Evolutionary conservation across 768 basidiomycete genomes (phyloP).

Genomic region (Trametes maxima): DNA sequence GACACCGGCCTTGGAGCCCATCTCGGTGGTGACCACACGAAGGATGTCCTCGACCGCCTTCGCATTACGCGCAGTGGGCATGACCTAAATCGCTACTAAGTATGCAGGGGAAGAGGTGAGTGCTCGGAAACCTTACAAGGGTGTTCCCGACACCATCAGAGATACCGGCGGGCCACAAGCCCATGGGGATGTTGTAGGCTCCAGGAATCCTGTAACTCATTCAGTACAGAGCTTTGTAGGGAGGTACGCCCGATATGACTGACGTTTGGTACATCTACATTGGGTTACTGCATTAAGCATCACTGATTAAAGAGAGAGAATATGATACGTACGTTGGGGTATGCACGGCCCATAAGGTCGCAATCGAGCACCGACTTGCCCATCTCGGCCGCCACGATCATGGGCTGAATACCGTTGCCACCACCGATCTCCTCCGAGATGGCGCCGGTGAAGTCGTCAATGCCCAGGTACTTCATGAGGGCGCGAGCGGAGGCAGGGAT

Average conservation of each 20-base stretch:
- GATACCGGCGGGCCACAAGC: slow-evolving; percentile 39
- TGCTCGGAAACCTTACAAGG: slow-evolving; percentile 27
- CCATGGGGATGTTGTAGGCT: slow-evolving; percentile 29
- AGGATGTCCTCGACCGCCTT: slow-evolving; percentile 31
- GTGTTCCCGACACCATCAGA: slow-evolving; percentile 42
- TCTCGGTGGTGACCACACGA: slow-evolving; percentile 32
- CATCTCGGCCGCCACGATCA: slow-evolving; percentile 33
- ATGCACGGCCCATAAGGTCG: slow-evolving; percentile 43
- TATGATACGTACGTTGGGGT: slow-evolving; percentile 28
- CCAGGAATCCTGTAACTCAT: slow-evolving; percentile 28
- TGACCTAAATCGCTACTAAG: slow-evolving; percentile 12
- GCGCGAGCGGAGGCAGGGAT: slow-evolving; percentile 27
- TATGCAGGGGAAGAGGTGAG: neutral
- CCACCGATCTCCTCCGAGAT: slow-evolving; percentile 45
- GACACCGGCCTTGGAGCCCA: slow-evolving; percentile 34
- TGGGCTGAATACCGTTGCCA: slow-evolving; percentile 40
- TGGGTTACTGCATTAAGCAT: neutral
- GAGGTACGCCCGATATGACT: neutral
- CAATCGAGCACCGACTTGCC: slow-evolving; percentile 37
- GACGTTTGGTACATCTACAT: slow-evolving; percentile 34
- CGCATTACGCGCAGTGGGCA: slow-evolving; percentile 26
- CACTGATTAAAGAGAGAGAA: neutral
- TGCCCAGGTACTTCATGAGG: slow-evolving; percentile 29
- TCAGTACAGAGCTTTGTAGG: neutral
- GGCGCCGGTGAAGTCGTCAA: slow-evolving; percentile 25